Evolutionary conservation across 2,329 filamentous ascomycete genomes (phyloP).

Genomic region (Dothistroma septosporum): DNA sequence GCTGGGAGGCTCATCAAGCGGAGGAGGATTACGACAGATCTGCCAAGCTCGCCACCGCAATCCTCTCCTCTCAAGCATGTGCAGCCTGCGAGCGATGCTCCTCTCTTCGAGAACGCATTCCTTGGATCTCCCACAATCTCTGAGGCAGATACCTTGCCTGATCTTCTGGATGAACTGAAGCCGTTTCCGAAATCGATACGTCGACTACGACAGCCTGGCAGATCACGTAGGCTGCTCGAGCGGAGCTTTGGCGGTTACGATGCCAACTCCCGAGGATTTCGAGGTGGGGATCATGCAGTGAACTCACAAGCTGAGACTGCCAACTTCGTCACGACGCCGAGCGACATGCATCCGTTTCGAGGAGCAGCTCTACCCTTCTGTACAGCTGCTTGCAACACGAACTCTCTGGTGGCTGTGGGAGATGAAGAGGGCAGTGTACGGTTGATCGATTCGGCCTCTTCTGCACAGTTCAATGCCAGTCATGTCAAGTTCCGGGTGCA

Average conservation of each 20-base stretch:
- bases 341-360: conserved; percentile 51
- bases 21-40: conserved; percentile 33
- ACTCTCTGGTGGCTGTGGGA: conserved; percentile 64
- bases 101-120: conserved; percentile 20
- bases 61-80: conserved; percentile 47
- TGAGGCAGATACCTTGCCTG: conserved; percentile 38
- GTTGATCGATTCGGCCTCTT: conserved; percentile 57
- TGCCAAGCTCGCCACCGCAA: conserved; percentile 46
- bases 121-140: conserved; percentile 14
- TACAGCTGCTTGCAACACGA: conserved; percentile 62
- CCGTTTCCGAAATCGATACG: conserved; percentile 43
- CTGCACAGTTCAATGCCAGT: conserved; percentile 53
- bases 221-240: conserved; percentile 39
- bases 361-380: conserved; percentile 60
- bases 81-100: conserved; percentile 18
- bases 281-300: conserved; percentile 40
- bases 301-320: conserved; percentile 58
- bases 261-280: conserved; percentile 38
- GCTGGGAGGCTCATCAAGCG: conserved; percentile 28
- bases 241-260: conserved; percentile 45
- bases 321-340: conserved; percentile 55
- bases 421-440: conserved; percentile 65
- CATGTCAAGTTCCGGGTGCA: conserved; percentile 61
- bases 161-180: conserved; percentile 38
- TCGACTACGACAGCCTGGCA: conserved; percentile 35